phyloP scores from a whole-genome alignment of 2,329 filamentous ascomycete species.

The Rhexocercosporidium sp. region DNA sequence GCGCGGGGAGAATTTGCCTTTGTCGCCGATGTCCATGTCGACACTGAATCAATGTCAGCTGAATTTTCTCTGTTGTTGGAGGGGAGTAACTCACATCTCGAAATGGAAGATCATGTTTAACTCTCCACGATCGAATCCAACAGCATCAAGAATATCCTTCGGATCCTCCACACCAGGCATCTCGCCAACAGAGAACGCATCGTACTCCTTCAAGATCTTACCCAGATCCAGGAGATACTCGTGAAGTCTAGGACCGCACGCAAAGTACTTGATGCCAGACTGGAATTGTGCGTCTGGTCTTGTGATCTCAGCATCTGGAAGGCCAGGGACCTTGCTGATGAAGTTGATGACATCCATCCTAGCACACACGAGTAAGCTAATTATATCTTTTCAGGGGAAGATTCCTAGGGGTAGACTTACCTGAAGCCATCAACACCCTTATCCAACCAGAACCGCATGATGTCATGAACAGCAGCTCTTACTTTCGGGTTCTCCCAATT shows the following conservation, averaged over 20 bases:
- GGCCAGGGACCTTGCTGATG: constrained; percentile 64
- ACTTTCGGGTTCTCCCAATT: constrained; percentile 76
- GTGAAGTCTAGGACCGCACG: constrained; percentile 63
- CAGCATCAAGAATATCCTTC: constrained; percentile 56
- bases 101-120: constrained; percentile 78
- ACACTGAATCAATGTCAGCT: constrained; percentile 44
- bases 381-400: neutral
- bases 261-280: constrained; percentile 54
- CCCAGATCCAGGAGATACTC: constrained; percentile 55
- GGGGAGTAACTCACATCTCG: constrained; percentile 55
- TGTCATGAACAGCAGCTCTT: constrained; percentile 69
- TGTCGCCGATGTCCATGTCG: constrained; percentile 53
- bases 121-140: constrained; percentile 61
- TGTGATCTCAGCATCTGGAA: constrained; percentile 55
- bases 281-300: constrained; percentile 53
- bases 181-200: constrained; percentile 59
- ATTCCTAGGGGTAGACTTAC: neutral
- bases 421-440: constrained; percentile 60
- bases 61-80: neutral
- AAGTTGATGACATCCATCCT: constrained; percentile 72
- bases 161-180: constrained; percentile 50
- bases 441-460: constrained; percentile 77
- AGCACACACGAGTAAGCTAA: neutral
- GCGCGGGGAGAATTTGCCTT: constrained; percentile 53
- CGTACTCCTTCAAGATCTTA: constrained; percentile 52